Conservation (phyloP, 139 green algal species). For the Astrephomene gubernaculifera region DNA sequence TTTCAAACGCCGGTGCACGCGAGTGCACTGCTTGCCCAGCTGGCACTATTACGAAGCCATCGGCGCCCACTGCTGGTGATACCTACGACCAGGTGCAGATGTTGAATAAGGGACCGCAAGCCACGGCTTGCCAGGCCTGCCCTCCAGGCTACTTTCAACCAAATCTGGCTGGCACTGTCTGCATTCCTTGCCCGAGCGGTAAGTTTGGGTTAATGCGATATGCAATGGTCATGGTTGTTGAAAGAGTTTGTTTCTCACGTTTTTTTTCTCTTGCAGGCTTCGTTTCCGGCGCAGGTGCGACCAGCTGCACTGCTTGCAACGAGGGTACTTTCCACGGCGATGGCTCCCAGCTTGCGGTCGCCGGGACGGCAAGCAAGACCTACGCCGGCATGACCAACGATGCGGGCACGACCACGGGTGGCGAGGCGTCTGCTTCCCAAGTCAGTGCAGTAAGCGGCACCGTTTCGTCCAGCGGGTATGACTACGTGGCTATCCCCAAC, state of each 20-base stretch:
- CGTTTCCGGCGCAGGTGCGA: not conserved
- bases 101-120: not conserved
- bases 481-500: slow-evolving; percentile 20
- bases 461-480: not conserved
- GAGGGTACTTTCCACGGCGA: slow-evolving; percentile 32
- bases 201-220: not conserved
- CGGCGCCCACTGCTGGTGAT: not conserved
- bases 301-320: slow-evolving; percentile 12
- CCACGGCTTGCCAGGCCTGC: not conserved
- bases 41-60: not conserved
- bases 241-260: not conserved
- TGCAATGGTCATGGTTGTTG: not conserved
- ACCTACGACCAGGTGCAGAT: slow-evolving; percentile 14
- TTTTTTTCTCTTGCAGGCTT: slow-evolving; percentile 8
- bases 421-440: not conserved
- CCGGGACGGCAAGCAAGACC: too few species aligned
- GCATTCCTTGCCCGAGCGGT: slow-evolving; percentile 39
- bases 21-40: slow-evolving; percentile 38
- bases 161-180: slow-evolving; percentile 16
- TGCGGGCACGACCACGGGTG: not conserved
- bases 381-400: not conserved
- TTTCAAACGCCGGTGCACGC: slow-evolving; percentile 4
- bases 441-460: not conserved
- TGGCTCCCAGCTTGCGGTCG: not conserved
- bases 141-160: slow-evolving; percentile 41